These are phyloP conservation scores for Umbelopsis sp. DNA, from an alignment of 192 early-diverging fungal genomes.

Conservation along the genomic window DNA sequence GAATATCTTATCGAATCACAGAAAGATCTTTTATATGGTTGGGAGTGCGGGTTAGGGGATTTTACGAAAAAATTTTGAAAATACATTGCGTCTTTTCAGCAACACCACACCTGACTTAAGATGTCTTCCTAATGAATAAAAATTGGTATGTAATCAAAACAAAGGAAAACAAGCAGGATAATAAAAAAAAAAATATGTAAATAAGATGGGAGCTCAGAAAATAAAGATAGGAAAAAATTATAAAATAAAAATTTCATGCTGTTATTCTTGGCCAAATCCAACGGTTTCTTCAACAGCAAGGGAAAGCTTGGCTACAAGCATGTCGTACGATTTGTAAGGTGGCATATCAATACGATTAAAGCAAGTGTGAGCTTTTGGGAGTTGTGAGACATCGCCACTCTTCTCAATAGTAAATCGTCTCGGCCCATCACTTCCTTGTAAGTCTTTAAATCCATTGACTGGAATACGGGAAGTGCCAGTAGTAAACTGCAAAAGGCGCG, in stretches of 20 bases:
- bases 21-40: too few relatives aligned
- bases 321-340: slow-evolving; percentile 81
- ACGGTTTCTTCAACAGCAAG: slow-evolving; percentile 95
- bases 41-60: too few relatives aligned
- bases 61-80: too few relatives aligned
- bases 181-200: neutral
- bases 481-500: slow-evolving; percentile 91
- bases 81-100: too few relatives aligned
- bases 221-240: neutral
- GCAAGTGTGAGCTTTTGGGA: slow-evolving; percentile 89
- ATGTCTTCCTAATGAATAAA: too few relatives aligned
- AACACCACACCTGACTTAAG: too few relatives aligned
- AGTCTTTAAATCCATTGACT: slow-evolving; percentile 96
- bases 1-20: neutral
- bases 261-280: slow-evolving; percentile 83
- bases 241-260: too few relatives aligned
- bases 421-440: slow-evolving; percentile 94
- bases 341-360: slow-evolving; percentile 97
- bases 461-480: slow-evolving; percentile 96
- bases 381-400: slow-evolving; percentile 74
- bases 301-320: slow-evolving; percentile 37
- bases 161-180: too few relatives aligned
- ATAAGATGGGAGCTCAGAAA: neutral
- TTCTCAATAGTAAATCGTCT: slow-evolving; percentile 93
- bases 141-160: too few relatives aligned